These are phyloP conservation scores for Dendrobium nobile DNA, from an alignment of 106 monocot species.

Conservation along the genomic window DNA sequence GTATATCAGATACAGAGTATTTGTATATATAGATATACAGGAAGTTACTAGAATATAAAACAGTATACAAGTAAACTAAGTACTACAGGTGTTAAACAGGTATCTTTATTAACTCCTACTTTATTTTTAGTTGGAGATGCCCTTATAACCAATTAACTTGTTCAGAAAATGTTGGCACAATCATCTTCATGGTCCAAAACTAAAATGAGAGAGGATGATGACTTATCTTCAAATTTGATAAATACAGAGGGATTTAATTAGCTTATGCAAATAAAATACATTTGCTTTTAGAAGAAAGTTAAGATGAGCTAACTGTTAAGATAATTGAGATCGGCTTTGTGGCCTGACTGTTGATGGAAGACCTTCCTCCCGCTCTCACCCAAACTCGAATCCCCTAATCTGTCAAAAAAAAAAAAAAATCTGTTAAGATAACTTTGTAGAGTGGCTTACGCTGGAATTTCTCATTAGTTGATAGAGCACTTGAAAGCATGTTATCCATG, in stretches of 20 bases:
- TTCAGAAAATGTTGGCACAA: not conserved
- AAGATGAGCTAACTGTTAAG: not conserved
- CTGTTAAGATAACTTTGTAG: not conserved
- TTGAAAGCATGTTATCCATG: slow-evolving; percentile 26
- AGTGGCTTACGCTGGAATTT: slow-evolving; percentile 21
- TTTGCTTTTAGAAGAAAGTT: not conserved
- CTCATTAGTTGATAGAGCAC: not conserved
- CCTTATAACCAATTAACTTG: slow-evolving; percentile 18
- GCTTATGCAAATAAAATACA: not conserved
- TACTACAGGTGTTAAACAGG: no score
- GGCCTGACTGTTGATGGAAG: no score
- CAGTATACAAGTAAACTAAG: no score
- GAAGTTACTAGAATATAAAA: no score
- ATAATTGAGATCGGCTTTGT: no score
- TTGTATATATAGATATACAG: no score
- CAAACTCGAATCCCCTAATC: no score
- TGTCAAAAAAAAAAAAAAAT: no score
- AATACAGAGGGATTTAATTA: slow-evolving; percentile 5
- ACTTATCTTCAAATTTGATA: slow-evolving; percentile 36
- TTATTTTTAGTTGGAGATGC: no score
- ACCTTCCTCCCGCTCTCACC: no score
- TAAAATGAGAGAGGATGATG: slow-evolving; percentile 35
- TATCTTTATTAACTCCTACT: no score
- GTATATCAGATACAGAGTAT: no score
- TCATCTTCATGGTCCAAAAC: slow-evolving; percentile 19